Evolutionary conservation across 192 early-diverging fungal genomes (phyloP).

Genomic region (Coemansia sp.): DNA sequence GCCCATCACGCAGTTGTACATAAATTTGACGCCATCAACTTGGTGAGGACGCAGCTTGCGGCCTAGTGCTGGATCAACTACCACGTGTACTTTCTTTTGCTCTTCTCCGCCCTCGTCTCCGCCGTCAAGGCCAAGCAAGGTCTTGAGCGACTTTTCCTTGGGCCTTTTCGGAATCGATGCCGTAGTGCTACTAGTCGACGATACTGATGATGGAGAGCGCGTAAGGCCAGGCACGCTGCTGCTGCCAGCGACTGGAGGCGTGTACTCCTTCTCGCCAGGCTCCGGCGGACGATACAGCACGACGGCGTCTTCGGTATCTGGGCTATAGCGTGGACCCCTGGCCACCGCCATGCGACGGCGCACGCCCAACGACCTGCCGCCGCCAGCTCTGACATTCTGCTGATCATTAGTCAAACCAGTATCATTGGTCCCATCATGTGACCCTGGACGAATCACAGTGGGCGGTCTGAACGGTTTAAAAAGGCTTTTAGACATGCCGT

Average conservation of each 20-base stretch:
- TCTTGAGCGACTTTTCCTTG: conserved; percentile 56
- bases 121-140: conserved; percentile 44
- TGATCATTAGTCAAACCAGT: neutral
- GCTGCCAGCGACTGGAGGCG: conserved; percentile 44
- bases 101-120: conserved; percentile 21
- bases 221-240: conserved; percentile 29
- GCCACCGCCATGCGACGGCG: conserved; percentile 54
- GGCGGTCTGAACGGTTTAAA: conserved; percentile 58
- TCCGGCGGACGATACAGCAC: conserved; percentile 79
- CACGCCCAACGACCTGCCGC: conserved; percentile 59
- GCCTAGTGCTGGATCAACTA: conserved; percentile 86
- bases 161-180: conserved; percentile 14
- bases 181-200: conserved; percentile 6
- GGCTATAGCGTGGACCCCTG: conserved; percentile 77
- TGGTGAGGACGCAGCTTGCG: conserved; percentile 93
- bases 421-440: conserved; percentile 7
- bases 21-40: conserved; percentile 93
- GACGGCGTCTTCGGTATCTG: conserved; percentile 79
- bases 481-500: conserved; percentile 50
- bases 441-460: conserved; percentile 7
- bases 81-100: conserved; percentile 62
- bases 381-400: conserved; percentile 7
- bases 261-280: conserved; percentile 56
- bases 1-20: conserved; percentile 96
- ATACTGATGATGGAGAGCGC: conserved; percentile 9